Percentiles rank a stretch among this genome's conserved stretches.
Conservation (phyloP, 2,329 filamentous ascomycete species). For the Xylaria sp. region DNA sequence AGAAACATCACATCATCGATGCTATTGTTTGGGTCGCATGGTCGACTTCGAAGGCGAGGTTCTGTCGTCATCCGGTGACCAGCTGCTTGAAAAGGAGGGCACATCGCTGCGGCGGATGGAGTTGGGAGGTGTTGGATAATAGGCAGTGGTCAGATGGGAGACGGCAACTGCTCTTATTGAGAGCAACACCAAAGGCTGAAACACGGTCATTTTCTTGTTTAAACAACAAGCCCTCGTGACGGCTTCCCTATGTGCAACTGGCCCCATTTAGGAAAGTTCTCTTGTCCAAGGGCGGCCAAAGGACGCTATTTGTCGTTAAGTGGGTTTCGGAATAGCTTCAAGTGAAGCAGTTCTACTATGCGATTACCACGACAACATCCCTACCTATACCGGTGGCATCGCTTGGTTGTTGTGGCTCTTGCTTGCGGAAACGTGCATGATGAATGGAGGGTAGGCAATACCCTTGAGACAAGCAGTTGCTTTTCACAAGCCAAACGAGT, state of each 20-base stretch:
- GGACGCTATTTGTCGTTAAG: not conserved
- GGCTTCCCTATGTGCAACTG: not conserved
- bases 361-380: constrained; percentile 10
- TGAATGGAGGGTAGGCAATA: constrained; percentile 18
- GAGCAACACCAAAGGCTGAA: constrained; percentile 1
- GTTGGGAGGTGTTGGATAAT: constrained; percentile 16
- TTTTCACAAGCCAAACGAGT: constrained; percentile 21
- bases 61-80: constrained; percentile 16
- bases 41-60: constrained; percentile 11
- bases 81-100: constrained; percentile 10
- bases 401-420: constrained; percentile 14
- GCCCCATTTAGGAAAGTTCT: not conserved
- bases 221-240: constrained; percentile 16
- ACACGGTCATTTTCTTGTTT: constrained; percentile 6
- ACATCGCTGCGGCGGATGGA: constrained; percentile 1
- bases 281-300: not conserved
- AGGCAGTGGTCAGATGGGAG: constrained; percentile 5
- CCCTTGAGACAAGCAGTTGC: constrained; percentile 14
- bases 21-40: constrained; percentile 9
- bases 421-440: constrained; percentile 21
- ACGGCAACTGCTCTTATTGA: constrained; percentile 1
- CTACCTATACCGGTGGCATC: not conserved
- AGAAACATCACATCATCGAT: not conserved
- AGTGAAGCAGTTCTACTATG: constrained; percentile 4
- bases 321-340: constrained; percentile 25